These are phyloP conservation scores for Chaetomiaceae sp. DNA, from an alignment of 2,329 filamentous ascomycete species.

Conservation along the genomic window DNA sequence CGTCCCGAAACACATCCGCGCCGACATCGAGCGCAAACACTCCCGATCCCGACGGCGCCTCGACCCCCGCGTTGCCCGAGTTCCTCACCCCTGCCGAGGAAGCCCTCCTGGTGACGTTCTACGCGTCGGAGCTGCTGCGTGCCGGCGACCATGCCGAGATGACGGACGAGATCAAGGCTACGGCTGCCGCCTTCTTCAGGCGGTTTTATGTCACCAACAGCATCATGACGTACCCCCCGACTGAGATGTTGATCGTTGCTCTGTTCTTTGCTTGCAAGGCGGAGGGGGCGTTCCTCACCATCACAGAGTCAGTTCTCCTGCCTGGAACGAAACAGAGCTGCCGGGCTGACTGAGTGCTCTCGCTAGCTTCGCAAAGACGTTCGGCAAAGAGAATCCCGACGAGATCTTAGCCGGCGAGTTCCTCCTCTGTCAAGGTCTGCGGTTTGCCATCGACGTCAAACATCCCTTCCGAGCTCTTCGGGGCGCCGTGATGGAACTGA, in stretches of 20 bases:
- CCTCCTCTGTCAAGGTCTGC: conserved; percentile 80
- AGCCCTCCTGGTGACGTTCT: conserved; percentile 71
- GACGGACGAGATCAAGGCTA: conserved; percentile 54
- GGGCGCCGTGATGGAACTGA: conserved; percentile 77
- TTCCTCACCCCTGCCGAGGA: conserved; percentile 83
- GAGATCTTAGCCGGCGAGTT: conserved; percentile 89
- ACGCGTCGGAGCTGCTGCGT: conserved; percentile 54
- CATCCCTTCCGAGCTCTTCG: conserved; percentile 87
- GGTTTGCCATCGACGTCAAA: conserved; percentile 88
- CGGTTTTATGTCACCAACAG: conserved; percentile 96
- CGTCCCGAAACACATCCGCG: conserved; percentile 24
- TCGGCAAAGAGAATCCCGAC: conserved; percentile 66
- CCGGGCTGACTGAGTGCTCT: not conserved
- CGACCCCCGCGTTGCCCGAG: conserved; percentile 52
- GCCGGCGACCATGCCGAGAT: conserved; percentile 49
- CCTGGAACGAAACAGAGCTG: not conserved
- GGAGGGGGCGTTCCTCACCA: conserved; percentile 71
- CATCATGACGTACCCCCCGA: conserved; percentile 91
- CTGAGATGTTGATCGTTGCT: conserved; percentile 80
- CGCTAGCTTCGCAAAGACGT: conserved; percentile 59
- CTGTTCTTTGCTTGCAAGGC: conserved; percentile 93
- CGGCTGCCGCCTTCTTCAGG: conserved; percentile 81
- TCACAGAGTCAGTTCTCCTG: conserved; percentile 33
- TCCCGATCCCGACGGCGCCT: conserved; percentile 31
- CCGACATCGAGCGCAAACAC: conserved; percentile 28